phyloP scores from a whole-genome alignment of 2,329 filamentous ascomycete genomes.

The Cyclaneusma minus region DNA sequence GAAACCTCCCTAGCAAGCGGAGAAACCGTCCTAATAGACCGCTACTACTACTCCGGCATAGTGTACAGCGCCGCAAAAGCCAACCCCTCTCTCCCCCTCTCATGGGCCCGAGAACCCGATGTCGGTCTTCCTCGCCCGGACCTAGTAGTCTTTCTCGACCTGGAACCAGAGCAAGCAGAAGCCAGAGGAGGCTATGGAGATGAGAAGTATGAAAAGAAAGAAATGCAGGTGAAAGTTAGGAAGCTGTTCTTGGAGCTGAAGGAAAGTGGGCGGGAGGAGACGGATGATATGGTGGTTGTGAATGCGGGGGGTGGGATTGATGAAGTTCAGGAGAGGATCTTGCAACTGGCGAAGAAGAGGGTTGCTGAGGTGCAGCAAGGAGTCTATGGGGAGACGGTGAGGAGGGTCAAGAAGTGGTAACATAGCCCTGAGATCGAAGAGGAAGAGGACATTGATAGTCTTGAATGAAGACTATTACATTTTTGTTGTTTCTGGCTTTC shows the following conservation, averaged over 20 bases:
- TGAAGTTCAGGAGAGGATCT: constrained; percentile 37
- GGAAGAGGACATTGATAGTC: not conserved
- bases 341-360: constrained; percentile 12
- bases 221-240: constrained; percentile 68
- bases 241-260: constrained; percentile 51
- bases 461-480: constrained; percentile 1
- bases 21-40: constrained; percentile 68
- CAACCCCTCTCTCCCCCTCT: constrained; percentile 50
- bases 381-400: constrained; percentile 28
- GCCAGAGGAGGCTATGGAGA: constrained; percentile 73
- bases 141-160: constrained; percentile 72
- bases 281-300: constrained; percentile 36
- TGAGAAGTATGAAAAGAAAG: constrained; percentile 75
- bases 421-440: too few species aligned
- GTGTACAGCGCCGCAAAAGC: constrained; percentile 86
- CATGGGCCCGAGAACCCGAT: constrained; percentile 76
- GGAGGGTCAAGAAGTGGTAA: constrained; percentile 21
- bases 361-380: constrained; percentile 34
- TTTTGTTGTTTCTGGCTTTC: too few species aligned
- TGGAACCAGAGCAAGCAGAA: constrained; percentile 57
- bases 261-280: constrained; percentile 24
- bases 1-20: constrained; percentile 42
- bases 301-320: constrained; percentile 38
- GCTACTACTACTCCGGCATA: constrained; percentile 89
- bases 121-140: constrained; percentile 79